Percentiles rank a stretch among this genome's conserved stretches.
phyloP scores from a whole-genome alignment of 2,329 filamentous ascomycete genomes.

The Sclerotinia nivalis region DNA sequence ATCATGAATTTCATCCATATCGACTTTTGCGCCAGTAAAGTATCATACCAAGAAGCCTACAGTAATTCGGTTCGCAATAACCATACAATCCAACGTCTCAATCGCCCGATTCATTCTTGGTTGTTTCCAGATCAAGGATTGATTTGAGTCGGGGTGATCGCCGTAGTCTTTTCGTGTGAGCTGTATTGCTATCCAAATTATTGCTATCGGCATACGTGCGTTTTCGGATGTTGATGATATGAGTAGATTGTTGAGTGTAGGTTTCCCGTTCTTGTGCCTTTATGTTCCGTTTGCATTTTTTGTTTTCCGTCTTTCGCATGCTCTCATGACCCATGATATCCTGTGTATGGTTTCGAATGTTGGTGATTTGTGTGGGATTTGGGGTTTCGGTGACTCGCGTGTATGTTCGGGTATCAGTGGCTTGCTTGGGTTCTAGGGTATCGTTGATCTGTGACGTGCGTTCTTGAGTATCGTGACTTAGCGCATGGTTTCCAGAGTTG shows the following conservation, averaged over 20 bases:
- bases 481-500: background rate
- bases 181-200: background rate
- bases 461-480: background rate
- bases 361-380: background rate
- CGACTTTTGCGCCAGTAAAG: too few species aligned
- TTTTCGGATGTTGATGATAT: background rate
- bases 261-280: background rate
- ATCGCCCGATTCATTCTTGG: background rate
- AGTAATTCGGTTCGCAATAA: background rate
- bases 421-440: background rate
- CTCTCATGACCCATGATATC: background rate
- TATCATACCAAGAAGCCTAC: background rate
- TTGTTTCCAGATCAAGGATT: background rate
- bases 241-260: background rate
- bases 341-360: background rate
- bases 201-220: background rate
- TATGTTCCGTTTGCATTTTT: background rate
- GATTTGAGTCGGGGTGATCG: background rate
- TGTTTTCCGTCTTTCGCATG: background rate
- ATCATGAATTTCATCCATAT: too few species aligned
- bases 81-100: background rate
- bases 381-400: background rate
- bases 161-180: background rate
- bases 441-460: background rate
- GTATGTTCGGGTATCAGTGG: background rate